These are phyloP conservation scores for Pseudocercospora macadamiae DNA, from an alignment of 2,329 filamentous ascomycete genomes.

Conservation along the genomic window DNA sequence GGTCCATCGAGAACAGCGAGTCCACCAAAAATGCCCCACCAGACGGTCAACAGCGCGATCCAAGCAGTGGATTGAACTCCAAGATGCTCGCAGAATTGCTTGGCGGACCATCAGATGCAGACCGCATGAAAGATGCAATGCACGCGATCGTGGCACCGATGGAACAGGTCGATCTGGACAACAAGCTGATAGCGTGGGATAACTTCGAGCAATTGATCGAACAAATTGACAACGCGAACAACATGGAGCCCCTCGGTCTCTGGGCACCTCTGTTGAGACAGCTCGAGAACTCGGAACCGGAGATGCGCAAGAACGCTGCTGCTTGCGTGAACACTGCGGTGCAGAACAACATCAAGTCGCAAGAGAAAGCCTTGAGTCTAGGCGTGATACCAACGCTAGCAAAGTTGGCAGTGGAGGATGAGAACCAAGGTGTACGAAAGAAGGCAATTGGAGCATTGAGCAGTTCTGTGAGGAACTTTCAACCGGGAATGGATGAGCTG, in stretches of 20 bases:
- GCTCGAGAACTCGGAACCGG: constrained; percentile 68
- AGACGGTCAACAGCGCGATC: constrained; percentile 39
- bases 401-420: constrained; percentile 62
- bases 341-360: constrained; percentile 87
- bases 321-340: constrained; percentile 95
- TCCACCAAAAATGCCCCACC: constrained; percentile 41
- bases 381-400: constrained; percentile 74
- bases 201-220: constrained; percentile 94
- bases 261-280: constrained; percentile 80
- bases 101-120: constrained; percentile 85
- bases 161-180: constrained; percentile 65
- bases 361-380: constrained; percentile 68
- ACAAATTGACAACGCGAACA: constrained; percentile 94
- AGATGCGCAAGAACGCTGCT: constrained; percentile 82
- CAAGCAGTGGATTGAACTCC: constrained; percentile 59
- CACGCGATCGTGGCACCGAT: constrained; percentile 65
- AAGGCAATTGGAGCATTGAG: constrained; percentile 92
- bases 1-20: constrained; percentile 69
- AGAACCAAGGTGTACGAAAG: constrained; percentile 68
- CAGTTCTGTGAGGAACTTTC: constrained; percentile 84
- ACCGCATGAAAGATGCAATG: constrained; percentile 88
- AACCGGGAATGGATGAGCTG: constrained; percentile 68
- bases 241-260: constrained; percentile 74
- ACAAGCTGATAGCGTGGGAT: constrained; percentile 84
- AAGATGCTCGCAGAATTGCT: constrained; percentile 74